Evolutionary conservation across 2,329 filamentous ascomycete species (phyloP), one percentile per base, ranked within the genome.

Genomic region (Verticillium alfalfae): DNA sequence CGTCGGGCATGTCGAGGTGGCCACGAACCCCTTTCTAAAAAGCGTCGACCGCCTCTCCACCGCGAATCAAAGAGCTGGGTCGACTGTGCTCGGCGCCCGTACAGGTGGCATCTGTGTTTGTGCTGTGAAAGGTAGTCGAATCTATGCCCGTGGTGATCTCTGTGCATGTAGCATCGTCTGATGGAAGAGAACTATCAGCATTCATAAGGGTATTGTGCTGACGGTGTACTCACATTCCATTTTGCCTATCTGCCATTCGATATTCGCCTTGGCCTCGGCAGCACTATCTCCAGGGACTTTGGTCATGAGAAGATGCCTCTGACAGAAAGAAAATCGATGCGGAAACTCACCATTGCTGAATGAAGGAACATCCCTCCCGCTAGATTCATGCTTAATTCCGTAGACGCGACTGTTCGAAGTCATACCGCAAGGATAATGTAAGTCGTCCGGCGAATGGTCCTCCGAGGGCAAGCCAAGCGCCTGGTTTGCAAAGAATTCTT

Each of bases 61-160:
- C 45, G 56, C 56, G 56, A n/a, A 26, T 13, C 59, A 83, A 73
- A 0, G 70, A 73, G 54, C 76, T 74, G 49, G 80, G 7, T 12
- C 31, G 45, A 52, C 45, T 52, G 18, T 52, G n/a, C n/a, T 52
- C 45, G 10, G 18, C n/a, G 3, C 45, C 45, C 3, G 45, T 10
- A 5, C 12, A 52, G 18, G 45, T 52, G 18, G 45, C 45, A 52
- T 52, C 6, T 5, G 45, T 22, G 12, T 3, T 13, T 10, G 18
- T 10, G 10, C 18, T 10, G 26, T 52, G n/a, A 8, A 26, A 18
- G 13, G 12, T 18, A 13, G 45, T 52, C n/a, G 5, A 12, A 8
- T 52, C 45, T 8, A 13, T 12, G 5, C 45, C 45, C 8, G 3
- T 22, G n/a, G 18, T 52, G 18, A 26, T 18, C 18, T 52, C 45